A percentile compares a stretch with the other conserved stretches of the same genome.
Evolutionary conservation across 164 flowering plant species (phyloP).

Genomic region (Dillenia suffruticosa): DNA sequence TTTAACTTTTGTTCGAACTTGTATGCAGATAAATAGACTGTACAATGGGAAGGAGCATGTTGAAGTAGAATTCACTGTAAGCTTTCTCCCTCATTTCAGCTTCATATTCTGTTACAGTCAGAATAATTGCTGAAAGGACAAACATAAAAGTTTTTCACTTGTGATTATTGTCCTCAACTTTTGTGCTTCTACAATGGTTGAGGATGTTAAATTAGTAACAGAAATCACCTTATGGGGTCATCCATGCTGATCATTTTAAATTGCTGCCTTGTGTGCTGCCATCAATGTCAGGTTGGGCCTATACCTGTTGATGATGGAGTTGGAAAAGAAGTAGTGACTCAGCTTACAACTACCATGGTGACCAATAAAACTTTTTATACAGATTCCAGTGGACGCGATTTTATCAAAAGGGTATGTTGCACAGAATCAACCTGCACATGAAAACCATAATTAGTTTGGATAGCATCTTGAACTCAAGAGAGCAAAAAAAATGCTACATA

Average conservation of each 20-base stretch:
- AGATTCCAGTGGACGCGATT: constrained; percentile 97
- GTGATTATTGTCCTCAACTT: neutral
- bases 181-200: neutral
- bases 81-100: constrained; percentile 11
- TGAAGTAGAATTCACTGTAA: constrained; percentile 77
- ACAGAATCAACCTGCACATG: no score
- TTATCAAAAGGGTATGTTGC: constrained; percentile 73
- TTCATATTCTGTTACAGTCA: no score
- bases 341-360: constrained; percentile 55
- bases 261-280: neutral
- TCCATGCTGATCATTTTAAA: neutral
- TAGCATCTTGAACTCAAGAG: no score
- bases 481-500: no score
- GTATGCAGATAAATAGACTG: constrained; percentile 74
- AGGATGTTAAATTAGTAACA: no score
- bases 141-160: neutral
- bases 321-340: constrained; percentile 79
- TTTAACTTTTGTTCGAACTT: constrained; percentile 1
- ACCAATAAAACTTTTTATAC: constrained; percentile 83
- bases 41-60: constrained; percentile 81
- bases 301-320: constrained; percentile 75
- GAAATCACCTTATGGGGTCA: no score
- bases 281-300: constrained; percentile 53
- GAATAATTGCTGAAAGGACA: no score
- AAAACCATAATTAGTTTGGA: no score